phyloP scores from a whole-genome alignment of 768 basidiomycete genomes.

The Podaxis mareebaensis region DNA sequence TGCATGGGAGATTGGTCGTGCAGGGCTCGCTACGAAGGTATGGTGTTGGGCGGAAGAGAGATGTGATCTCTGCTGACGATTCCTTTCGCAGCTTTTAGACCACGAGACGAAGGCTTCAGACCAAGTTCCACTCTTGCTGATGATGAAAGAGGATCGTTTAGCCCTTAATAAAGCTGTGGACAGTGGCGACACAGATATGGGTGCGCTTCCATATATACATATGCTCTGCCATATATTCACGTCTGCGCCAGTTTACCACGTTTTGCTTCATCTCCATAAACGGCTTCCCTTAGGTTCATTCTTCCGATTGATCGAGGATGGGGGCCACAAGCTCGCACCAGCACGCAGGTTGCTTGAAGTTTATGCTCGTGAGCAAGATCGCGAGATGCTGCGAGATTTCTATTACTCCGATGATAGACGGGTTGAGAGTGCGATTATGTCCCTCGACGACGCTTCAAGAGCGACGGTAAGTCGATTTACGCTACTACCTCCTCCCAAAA shows the following conservation, averaged over 20 bases:
- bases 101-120: slow-evolving; percentile 86
- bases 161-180: slow-evolving; percentile 90
- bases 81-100: slow-evolving; percentile 70
- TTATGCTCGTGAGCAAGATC: slow-evolving; percentile 87
- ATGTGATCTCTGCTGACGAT: not conserved
- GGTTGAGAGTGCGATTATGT: slow-evolving; percentile 89
- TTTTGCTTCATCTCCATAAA: slow-evolving; percentile 84
- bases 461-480: slow-evolving; percentile 49
- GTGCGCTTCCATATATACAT: slow-evolving; percentile 40
- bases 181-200: slow-evolving; percentile 93
- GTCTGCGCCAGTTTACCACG: slow-evolving; percentile 78
- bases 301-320: slow-evolving; percentile 93
- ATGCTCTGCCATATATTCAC: slow-evolving; percentile 1
- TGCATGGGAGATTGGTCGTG: slow-evolving; percentile 88
- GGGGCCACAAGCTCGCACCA: slow-evolving; percentile 70
- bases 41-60: not conserved
- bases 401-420: slow-evolving; percentile 97
- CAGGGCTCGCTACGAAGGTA: slow-evolving; percentile 83
- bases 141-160: slow-evolving; percentile 91
- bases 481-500: not conserved
- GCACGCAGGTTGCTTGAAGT: slow-evolving; percentile 84
- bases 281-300: slow-evolving; percentile 85
- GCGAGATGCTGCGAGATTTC: slow-evolving; percentile 92
- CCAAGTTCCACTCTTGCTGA: slow-evolving; percentile 89
- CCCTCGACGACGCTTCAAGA: slow-evolving; percentile 75